Evolutionary conservation across 805 yeast species (phyloP).

Genomic region (Saccharomyces cerevisiae): DNA sequence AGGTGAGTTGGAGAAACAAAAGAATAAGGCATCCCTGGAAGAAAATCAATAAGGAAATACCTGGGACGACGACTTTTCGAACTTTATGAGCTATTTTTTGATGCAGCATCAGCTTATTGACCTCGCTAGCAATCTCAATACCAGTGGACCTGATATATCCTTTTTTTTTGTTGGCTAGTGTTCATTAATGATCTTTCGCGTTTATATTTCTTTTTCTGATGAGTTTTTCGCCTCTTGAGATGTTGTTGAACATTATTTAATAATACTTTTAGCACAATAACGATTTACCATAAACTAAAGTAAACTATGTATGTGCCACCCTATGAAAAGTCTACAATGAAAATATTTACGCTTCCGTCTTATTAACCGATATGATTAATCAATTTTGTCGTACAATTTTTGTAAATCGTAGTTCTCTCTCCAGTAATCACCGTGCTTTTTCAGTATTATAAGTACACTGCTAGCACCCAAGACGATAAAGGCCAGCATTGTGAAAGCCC

Average conservation of each 20-base stretch:
- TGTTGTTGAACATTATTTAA: background rate
- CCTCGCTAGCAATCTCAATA: background rate
- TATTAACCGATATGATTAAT: conserved; percentile 7
- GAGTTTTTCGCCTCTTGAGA: background rate
- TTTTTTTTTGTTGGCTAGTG: background rate
- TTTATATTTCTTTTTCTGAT: background rate
- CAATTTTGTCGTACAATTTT: conserved; percentile 41
- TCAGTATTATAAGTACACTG: conserved; percentile 38
- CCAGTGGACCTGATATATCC: background rate
- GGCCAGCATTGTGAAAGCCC: conserved; percentile 57
- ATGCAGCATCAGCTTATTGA: background rate
- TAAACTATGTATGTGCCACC: background rate
- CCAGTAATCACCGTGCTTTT: conserved; percentile 50
- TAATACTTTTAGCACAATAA: background rate
- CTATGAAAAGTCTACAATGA: background rate
- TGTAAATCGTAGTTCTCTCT: conserved; percentile 56
- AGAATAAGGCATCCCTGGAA: conserved; percentile 2
- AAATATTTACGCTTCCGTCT: background rate
- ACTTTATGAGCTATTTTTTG: background rate
- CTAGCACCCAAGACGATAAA: conserved; percentile 45
- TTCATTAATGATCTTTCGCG: background rate
- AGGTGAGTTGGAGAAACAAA: background rate
- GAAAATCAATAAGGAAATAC: background rate
- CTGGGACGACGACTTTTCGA: background rate
- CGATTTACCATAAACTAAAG: background rate